Evolutionary conservation across 306 rosid species (phyloP).

Genomic region (Cicer judaicum): DNA sequence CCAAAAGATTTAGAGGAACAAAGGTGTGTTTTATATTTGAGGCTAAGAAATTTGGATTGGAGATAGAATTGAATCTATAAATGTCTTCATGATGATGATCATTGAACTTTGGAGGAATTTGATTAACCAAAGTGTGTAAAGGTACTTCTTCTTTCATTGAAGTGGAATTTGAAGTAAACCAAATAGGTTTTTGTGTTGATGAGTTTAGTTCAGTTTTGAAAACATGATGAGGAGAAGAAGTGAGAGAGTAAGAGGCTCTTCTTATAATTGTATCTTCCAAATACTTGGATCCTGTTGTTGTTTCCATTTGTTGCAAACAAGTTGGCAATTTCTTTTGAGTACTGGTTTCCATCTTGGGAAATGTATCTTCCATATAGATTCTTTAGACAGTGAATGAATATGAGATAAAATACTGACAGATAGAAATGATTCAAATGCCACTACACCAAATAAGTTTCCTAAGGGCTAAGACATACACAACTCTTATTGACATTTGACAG

Average conservation of each 20-base stretch:
- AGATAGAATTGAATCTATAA: constrained; percentile 39
- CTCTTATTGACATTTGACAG: constrained; percentile 53
- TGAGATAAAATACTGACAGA: constrained; percentile 45
- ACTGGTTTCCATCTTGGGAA: constrained; percentile 67
- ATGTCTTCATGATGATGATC: constrained; percentile 23
- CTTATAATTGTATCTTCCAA: constrained; percentile 55
- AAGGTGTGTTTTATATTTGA: constrained; percentile 42
- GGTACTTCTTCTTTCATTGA: constrained; percentile 55
- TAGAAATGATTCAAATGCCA: constrained; percentile 49
- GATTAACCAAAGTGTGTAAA: constrained; percentile 40
- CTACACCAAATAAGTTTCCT: constrained; percentile 48
- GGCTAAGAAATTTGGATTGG: constrained; percentile 33
- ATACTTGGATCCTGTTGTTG: constrained; percentile 56
- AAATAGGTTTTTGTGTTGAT: constrained; percentile 44
- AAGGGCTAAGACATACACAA: constrained; percentile 38
- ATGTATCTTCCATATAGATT: constrained; percentile 58
- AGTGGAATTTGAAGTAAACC: constrained; percentile 43
- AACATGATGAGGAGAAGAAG: constrained; percentile 37
- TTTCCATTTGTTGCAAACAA: constrained; percentile 56
- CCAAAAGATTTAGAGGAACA: constrained; percentile 70
- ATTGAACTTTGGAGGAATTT: constrained; percentile 42
- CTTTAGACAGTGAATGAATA: constrained; percentile 37
- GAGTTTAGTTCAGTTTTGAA: constrained; percentile 47
- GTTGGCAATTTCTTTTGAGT: constrained; percentile 57
- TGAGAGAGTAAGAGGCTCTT: constrained; percentile 52